Evolutionary conservation across 768 basidiomycete genomes (phyloP), one percentile per base, ranked within the genome.

Genomic region (Chalciporus piperatus): DNA sequence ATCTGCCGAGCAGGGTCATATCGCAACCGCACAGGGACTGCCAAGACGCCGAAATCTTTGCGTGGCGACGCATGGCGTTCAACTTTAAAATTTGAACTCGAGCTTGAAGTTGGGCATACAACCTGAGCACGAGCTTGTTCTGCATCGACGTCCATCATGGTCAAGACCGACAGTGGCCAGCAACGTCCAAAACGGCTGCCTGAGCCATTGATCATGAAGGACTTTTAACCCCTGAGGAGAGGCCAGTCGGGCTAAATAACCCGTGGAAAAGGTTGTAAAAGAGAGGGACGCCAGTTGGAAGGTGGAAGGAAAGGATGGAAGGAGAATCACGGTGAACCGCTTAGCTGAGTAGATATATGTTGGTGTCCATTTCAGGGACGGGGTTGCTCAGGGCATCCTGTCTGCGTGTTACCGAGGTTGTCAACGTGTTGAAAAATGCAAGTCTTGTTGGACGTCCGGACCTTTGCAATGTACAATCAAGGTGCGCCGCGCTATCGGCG

Each of bases 31-130:
- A 57, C 64, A 0, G 80, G 81, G 6, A 82, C 75, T 4, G 72
- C 73, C 38, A 83, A 64, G 56, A 81, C 71, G 25, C 73, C 72
- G 42, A 80, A 80, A 56, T 69, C 64, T 10, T 53, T 68, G 44
- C 22, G 63, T 16, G 20, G 38, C 5, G 1, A 10, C 25, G 22
- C 9, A 6, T 6, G 14, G 4, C 41, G 20, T 6, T 20, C 45
- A 22, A n/a, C n/a, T n/a, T n/a, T n/a, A n/a, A 27, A 6, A 8
- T 45, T 37, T 43, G 4, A 13, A 32, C 45, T n/a, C 3, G 30
- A 10, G 9, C 22, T 47, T 25, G 53, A 32, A 28, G 27, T 37
- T 11, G 41, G 22, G 17, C 19, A 35, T 12, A 30, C 4, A 19
- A 22, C 13, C 33, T n/a, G 35, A 16, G n/a, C 5, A 37, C 7